Conservation (phyloP, 352 stramenopile genomes). For the Phytophthora palmivora region DNA sequence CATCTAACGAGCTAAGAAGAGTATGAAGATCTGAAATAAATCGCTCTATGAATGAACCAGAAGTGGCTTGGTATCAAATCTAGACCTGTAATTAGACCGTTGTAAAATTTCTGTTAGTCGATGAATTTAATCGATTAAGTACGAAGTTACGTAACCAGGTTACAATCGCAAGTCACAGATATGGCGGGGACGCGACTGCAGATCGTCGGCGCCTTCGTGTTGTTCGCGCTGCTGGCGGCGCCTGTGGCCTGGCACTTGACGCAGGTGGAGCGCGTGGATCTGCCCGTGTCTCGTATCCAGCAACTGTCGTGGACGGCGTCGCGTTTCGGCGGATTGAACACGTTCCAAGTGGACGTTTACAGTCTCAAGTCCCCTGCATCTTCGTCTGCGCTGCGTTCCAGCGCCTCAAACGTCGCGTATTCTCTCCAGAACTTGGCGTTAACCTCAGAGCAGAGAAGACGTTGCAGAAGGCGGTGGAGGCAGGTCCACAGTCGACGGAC, state of each 20-base stretch:
- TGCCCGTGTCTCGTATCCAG: slow-evolving; percentile 64
- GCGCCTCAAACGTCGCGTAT: slow-evolving; percentile 28
- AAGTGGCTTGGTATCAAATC: too few relatives aligned
- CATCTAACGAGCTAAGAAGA: too few relatives aligned
- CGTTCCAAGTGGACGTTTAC: slow-evolving; percentile 36
- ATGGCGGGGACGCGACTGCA: slow-evolving; percentile 83
- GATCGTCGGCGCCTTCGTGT: slow-evolving; percentile 77
- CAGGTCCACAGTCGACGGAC: slow-evolving; percentile 31
- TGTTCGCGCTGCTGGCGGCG: slow-evolving; percentile 69
- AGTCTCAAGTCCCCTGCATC: slow-evolving; percentile 11
- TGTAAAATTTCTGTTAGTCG: too few relatives aligned
- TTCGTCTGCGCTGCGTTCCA: slow-evolving; percentile 18
- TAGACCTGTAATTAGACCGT: too few relatives aligned
- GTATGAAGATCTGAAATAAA: too few relatives aligned
- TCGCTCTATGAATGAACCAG: too few relatives aligned
- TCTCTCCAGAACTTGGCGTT: slow-evolving; percentile 16
- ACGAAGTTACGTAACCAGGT: neutral
- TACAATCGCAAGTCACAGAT: slow-evolving; percentile 3
- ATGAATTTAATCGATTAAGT: too few relatives aligned
- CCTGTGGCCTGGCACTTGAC: slow-evolving; percentile 75
- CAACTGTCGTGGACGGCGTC: slow-evolving; percentile 48
- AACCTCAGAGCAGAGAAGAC: slow-evolving; percentile 9
- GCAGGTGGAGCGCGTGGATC: slow-evolving; percentile 66
- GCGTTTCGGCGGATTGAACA: slow-evolving; percentile 30
- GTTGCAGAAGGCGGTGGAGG: slow-evolving; percentile 10